Conservation (phyloP, 2,329 filamentous ascomycete genomes). For the Byssochlamys sp. region DNA sequence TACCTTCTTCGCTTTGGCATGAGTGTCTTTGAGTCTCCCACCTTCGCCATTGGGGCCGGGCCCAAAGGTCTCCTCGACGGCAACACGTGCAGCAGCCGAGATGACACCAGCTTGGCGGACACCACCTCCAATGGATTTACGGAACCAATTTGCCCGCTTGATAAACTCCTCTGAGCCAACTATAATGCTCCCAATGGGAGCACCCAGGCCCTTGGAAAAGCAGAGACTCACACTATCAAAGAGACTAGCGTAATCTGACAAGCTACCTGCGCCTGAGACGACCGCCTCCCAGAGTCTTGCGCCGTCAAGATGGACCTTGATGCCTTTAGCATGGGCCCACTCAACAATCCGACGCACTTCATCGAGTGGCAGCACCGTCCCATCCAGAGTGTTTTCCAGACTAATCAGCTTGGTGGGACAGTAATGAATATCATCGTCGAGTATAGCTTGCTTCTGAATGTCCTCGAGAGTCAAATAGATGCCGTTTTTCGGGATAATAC, state of each 20-base stretch:
- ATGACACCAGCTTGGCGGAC: conserved; percentile 67
- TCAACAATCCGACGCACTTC: conserved; percentile 60
- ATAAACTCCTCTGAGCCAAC: conserved; percentile 52
- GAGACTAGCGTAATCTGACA: conserved; percentile 57
- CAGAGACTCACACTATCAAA: conserved; percentile 70
- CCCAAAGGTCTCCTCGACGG: conserved; percentile 70
- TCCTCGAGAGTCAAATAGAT: conserved; percentile 69
- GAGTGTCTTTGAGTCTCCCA: conserved; percentile 52
- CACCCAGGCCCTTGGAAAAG: conserved; percentile 74
- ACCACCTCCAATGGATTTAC: conserved; percentile 73
- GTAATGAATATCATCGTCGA: conserved; percentile 60
- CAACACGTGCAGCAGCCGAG: conserved; percentile 64
- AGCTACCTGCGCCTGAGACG: conserved; percentile 55
- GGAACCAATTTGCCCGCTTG: conserved; percentile 61
- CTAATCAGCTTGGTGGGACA: conserved; percentile 74
- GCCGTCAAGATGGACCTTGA: conserved; percentile 69
- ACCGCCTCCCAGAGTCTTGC: conserved; percentile 76
- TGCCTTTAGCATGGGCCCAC: conserved; percentile 56
- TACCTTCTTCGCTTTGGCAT: conserved; percentile 54
- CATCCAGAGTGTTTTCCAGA: conserved; percentile 76
- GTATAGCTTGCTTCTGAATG: conserved; percentile 53
- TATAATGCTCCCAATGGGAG: conserved; percentile 68
- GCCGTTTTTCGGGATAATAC: conserved; percentile 60
- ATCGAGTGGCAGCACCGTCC: conserved; percentile 64
- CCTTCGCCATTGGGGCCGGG: conserved; percentile 47